Conservation (phyloP, 2,329 filamentous ascomycete genomes). For the Talaromyces sp. region DNA sequence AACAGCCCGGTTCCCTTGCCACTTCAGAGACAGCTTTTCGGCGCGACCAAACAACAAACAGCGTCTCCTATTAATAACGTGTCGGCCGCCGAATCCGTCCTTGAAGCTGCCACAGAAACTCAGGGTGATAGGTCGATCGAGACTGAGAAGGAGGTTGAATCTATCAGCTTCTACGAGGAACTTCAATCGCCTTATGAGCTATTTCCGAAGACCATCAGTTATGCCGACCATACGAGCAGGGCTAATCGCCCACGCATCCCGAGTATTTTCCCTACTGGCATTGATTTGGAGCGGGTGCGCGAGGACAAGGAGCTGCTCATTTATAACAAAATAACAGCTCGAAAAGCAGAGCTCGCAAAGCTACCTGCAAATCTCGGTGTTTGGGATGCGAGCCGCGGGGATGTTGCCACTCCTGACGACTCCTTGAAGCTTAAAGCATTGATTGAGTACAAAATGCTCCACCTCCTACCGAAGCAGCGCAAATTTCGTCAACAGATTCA, state of each 20-base stretch:
- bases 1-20: conserved; percentile 75
- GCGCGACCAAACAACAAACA: conserved; percentile 46
- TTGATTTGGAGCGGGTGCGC: conserved; percentile 80
- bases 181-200: conserved; percentile 69
- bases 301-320: conserved; percentile 84
- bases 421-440: conserved; percentile 81
- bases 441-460: conserved; percentile 92
- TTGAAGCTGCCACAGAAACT: conserved; percentile 36
- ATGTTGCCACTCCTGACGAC: conserved; percentile 70
- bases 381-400: conserved; percentile 72
- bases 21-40: conserved; percentile 79
- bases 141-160: conserved; percentile 23
- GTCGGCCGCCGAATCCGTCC: conserved; percentile 30
- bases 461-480: conserved; percentile 83
- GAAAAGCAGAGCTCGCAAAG: conserved; percentile 78
- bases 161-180: conserved; percentile 60
- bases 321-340: conserved; percentile 83
- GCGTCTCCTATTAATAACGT: conserved; percentile 38
- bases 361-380: conserved; percentile 81
- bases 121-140: conserved; percentile 33
- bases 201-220: conserved; percentile 63
- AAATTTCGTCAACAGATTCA: conserved; percentile 81
- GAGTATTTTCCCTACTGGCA: conserved; percentile 80
- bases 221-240: conserved; percentile 72
- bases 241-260: conserved; percentile 77